Conservation (phyloP, 2,329 filamentous ascomycete genomes). For the Xylaria sp. region DNA sequence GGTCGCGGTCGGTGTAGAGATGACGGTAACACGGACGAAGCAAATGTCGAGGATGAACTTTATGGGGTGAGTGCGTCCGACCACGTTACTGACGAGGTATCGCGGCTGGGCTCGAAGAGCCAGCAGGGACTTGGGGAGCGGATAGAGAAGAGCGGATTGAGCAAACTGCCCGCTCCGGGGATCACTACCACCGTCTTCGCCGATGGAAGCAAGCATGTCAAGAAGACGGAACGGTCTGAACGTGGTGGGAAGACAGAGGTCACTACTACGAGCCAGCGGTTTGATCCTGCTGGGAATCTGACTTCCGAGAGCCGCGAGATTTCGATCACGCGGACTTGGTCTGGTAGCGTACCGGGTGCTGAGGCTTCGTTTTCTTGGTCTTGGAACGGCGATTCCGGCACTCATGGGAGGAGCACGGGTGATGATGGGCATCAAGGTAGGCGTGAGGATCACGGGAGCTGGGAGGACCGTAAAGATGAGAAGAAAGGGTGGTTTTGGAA, state of each 20-base stretch:
- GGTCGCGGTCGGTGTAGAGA: neutral
- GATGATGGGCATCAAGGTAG: neutral
- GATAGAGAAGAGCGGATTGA: neutral
- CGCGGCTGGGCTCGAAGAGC: neutral
- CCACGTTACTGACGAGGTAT: neutral
- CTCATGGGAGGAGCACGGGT: neutral
- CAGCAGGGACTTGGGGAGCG: neutral
- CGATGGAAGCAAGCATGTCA: slow-evolving; percentile 35
- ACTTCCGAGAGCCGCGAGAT: slow-evolving; percentile 19
- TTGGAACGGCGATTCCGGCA: neutral
- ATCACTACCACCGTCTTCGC: slow-evolving; percentile 18
- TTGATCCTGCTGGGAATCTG: slow-evolving; percentile 34
- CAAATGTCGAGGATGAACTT: slow-evolving; percentile 14
- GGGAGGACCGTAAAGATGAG: neutral
- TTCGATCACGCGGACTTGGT: slow-evolving; percentile 28
- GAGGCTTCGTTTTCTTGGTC: slow-evolving; percentile 24
- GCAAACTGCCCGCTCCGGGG: neutral
- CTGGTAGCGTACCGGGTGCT: slow-evolving; percentile 10
- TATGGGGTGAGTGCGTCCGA: neutral
- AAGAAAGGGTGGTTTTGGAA: slow-evolving; percentile 34
- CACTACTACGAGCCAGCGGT: slow-evolving; percentile 27
- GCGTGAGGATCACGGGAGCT: neutral
- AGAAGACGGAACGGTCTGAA: slow-evolving; percentile 21
- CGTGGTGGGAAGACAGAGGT: slow-evolving; percentile 20
- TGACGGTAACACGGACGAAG: neutral